Evolutionary conservation across 164 flowering plant genomes (phyloP).

Genomic region (Kalanchoe fedtschenkoi): DNA sequence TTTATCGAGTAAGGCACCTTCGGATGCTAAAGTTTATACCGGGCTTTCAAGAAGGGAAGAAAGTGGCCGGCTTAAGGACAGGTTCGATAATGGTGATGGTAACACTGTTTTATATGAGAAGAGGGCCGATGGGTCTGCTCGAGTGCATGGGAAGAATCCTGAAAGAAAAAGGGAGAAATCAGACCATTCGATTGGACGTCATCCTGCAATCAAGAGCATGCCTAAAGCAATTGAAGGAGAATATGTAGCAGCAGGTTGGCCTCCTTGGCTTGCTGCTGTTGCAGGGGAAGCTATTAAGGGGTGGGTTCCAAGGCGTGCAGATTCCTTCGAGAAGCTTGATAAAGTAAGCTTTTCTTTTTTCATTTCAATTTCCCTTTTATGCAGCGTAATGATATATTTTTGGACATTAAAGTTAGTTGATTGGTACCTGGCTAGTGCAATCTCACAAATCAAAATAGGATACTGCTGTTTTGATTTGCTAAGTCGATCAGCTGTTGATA

Average conservation of each 20-base stretch:
- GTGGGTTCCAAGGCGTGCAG: conserved; percentile 93
- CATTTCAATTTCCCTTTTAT: background rate
- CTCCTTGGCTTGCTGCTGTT: conserved; percentile 88
- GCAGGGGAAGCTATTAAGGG: conserved; percentile 96
- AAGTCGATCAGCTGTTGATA: no score
- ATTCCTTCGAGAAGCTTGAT: conserved; percentile 89
- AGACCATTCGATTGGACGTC: conserved; percentile 27
- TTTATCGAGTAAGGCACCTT: background rate
- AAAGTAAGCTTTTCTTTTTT: conserved; percentile 39
- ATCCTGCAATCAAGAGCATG: conserved; percentile 35
- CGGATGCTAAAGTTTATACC: background rate
- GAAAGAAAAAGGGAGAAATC: conserved; percentile 60
- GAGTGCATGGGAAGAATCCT: conserved; percentile 6
- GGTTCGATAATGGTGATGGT: background rate
- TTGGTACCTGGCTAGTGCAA: no score
- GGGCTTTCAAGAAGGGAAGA: background rate
- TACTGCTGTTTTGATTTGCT: no score
- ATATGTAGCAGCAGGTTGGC: conserved; percentile 98
- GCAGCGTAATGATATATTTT: no score
- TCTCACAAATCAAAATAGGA: no score
- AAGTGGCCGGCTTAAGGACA: background rate
- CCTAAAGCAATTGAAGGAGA: conserved; percentile 72
- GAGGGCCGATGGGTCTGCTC: background rate
- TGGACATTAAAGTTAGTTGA: no score
- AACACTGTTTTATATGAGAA: conserved; percentile 8